Evolutionary conservation across 2,329 filamentous ascomycete genomes (phyloP).

Genomic region (Zymoseptoria passerinii): DNA sequence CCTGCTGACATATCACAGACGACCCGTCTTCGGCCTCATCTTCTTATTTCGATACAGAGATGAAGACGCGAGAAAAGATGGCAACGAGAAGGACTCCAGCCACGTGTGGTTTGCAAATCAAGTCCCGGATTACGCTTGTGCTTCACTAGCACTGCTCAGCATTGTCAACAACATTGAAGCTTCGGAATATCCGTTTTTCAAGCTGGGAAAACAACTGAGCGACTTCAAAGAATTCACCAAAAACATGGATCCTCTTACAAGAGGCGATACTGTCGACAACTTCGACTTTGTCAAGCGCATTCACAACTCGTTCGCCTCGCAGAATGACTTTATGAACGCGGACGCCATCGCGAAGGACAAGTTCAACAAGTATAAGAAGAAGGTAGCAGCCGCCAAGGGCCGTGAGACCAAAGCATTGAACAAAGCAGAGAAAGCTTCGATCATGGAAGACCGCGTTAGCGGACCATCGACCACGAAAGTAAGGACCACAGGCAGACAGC

Average conservation of each 20-base stretch:
- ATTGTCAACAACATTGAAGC: slow-evolving; percentile 71
- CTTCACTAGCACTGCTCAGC: slow-evolving; percentile 85
- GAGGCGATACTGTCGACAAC: slow-evolving; percentile 66
- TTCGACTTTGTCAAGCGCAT: slow-evolving; percentile 69
- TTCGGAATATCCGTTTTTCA: slow-evolving; percentile 38
- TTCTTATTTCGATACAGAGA: slow-evolving; percentile 67
- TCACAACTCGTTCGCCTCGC: slow-evolving; percentile 82
- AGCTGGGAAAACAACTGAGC: slow-evolving; percentile 61
- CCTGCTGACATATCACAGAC: slow-evolving; percentile 36
- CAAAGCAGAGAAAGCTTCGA: slow-evolving; percentile 14
- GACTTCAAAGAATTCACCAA: slow-evolving; percentile 66
- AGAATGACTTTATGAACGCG: slow-evolving; percentile 66
- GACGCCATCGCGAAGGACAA: slow-evolving; percentile 57
- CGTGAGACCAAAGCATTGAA: slow-evolving; percentile 22
- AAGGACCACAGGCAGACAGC: background rate
- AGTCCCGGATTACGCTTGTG: slow-evolving; percentile 78
- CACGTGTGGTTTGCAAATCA: slow-evolving; percentile 89
- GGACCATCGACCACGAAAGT: background rate
- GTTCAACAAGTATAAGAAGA: slow-evolving; percentile 31
- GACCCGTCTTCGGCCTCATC: slow-evolving; percentile 75
- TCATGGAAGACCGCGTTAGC: background rate
- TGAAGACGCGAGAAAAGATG: slow-evolving; percentile 40
- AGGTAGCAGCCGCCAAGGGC: slow-evolving; percentile 22
- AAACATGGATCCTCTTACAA: slow-evolving; percentile 59
- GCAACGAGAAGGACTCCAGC: slow-evolving; percentile 43